These are phyloP conservation scores for Diaporthe ampelina DNA, from an alignment of 2,329 filamentous ascomycete species.

Conservation along the genomic window DNA sequence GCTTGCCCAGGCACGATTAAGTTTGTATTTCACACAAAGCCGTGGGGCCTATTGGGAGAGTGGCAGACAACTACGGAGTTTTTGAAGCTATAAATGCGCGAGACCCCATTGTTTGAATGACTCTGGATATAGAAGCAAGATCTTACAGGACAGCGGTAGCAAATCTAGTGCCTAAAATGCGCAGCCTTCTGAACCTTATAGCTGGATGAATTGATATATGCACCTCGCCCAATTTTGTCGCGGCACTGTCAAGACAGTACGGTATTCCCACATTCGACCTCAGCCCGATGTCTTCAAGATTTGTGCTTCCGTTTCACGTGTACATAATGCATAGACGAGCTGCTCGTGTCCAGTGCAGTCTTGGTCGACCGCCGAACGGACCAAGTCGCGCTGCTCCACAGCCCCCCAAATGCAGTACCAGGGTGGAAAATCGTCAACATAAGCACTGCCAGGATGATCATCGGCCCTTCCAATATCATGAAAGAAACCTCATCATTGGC, in stretches of 20 bases:
- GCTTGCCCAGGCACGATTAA: slow-evolving; percentile 1
- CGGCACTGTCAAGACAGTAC: neutral
- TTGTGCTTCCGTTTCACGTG: neutral
- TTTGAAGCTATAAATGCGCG: neutral
- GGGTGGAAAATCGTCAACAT: slow-evolving; percentile 2
- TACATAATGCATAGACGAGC: neutral
- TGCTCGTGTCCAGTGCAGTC: neutral
- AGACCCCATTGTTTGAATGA: neutral
- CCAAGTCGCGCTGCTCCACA: neutral
- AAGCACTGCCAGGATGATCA: slow-evolving; percentile 20
- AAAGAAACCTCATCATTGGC: slow-evolving; percentile 26
- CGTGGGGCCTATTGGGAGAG: neutral
- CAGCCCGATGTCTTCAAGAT: neutral
- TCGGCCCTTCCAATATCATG: slow-evolving; percentile 26
- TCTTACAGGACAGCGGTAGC: neutral
- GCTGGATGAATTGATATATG: neutral
- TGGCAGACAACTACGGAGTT: neutral
- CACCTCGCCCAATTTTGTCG: no score
- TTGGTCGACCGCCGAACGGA: neutral
- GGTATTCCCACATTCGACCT: neutral
- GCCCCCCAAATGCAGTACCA: neutral
- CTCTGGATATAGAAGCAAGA: neutral
- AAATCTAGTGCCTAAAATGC: neutral
- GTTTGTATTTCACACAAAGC: neutral
- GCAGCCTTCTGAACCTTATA: neutral